Evolutionary conservation across 352 stramenopile species (phyloP).

Genomic region (Phytophthora sp.): DNA sequence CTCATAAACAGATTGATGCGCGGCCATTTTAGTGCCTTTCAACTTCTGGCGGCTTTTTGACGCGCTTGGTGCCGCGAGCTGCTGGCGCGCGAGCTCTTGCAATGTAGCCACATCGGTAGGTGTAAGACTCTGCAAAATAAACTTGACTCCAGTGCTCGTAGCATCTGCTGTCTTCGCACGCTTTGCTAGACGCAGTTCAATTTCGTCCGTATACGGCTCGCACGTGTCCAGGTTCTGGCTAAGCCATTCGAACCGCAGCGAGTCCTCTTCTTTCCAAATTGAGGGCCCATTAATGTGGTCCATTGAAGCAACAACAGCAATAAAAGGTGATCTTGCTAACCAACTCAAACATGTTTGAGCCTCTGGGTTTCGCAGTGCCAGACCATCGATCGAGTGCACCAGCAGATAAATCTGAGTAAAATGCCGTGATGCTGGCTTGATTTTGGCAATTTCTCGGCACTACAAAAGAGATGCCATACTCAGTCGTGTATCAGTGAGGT

Average conservation of each 20-base stretch:
- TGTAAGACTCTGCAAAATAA: slow-evolving; percentile 70
- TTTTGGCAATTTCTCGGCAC: slow-evolving; percentile 40
- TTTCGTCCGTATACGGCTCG: slow-evolving; percentile 53
- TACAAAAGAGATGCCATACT: not conserved
- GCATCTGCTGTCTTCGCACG: slow-evolving; percentile 32
- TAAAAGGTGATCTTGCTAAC: slow-evolving; percentile 45
- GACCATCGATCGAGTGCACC: slow-evolving; percentile 63
- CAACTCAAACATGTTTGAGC: slow-evolving; percentile 59
- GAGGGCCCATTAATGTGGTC: slow-evolving; percentile 63
- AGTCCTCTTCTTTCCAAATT: slow-evolving; percentile 64
- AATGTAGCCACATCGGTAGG: slow-evolving; percentile 61
- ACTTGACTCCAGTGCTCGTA: slow-evolving; percentile 56
- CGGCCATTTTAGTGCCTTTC: slow-evolving; percentile 22
- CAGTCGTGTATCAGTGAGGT: not conserved
- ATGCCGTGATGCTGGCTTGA: slow-evolving; percentile 8
- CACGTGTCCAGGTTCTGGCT: slow-evolving; percentile 49
- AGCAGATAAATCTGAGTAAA: slow-evolving; percentile 44
- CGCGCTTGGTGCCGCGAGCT: slow-evolving; percentile 26
- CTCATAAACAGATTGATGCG: slow-evolving; percentile 59
- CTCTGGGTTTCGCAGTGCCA: slow-evolving; percentile 47
- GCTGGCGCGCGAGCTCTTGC: slow-evolving; percentile 47
- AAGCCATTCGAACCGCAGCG: slow-evolving; percentile 60
- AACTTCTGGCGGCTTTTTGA: slow-evolving; percentile 8
- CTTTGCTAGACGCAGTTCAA: slow-evolving; percentile 41
- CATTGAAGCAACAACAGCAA: slow-evolving; percentile 55